These are phyloP conservation scores for Solanum hybrid DNA, from an alignment of 305 asterid genomes.

Conservation along the genomic window DNA sequence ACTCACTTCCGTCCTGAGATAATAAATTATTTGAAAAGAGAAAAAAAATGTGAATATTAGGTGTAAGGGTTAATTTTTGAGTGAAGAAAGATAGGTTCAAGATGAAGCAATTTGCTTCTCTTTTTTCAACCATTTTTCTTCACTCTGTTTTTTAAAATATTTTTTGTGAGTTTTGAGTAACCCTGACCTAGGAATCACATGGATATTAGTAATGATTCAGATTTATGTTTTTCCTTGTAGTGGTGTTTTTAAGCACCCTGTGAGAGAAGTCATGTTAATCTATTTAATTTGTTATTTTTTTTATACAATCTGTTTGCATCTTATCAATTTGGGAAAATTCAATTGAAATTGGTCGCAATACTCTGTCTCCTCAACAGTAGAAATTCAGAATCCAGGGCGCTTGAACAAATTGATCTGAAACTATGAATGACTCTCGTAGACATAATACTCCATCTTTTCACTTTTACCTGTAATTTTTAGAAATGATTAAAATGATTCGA, in stretches of 20 bases:
- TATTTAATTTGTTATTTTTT: neutral
- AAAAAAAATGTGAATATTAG: neutral
- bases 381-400: no score
- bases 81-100: neutral
- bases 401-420: neutral
- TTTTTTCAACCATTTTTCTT: neutral
- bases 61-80: neutral
- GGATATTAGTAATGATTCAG: neutral
- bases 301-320: neutral
- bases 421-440: neutral
- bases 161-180: neutral
- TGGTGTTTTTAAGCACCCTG: constrained; percentile 41
- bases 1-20: constrained; percentile 47
- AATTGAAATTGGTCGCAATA: neutral
- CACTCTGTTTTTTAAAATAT: neutral
- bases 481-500: no score
- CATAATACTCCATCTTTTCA: neutral
- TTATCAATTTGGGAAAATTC: neutral
- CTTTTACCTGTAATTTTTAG: neutral
- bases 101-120: neutral
- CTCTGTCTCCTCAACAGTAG: neutral
- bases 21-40: neutral
- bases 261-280: constrained; percentile 9
- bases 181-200: neutral
- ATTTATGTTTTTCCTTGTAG: constrained; percentile 34